phyloP scores from a whole-genome alignment of 805 yeast species.

The Spathaspora passalidarum region DNA sequence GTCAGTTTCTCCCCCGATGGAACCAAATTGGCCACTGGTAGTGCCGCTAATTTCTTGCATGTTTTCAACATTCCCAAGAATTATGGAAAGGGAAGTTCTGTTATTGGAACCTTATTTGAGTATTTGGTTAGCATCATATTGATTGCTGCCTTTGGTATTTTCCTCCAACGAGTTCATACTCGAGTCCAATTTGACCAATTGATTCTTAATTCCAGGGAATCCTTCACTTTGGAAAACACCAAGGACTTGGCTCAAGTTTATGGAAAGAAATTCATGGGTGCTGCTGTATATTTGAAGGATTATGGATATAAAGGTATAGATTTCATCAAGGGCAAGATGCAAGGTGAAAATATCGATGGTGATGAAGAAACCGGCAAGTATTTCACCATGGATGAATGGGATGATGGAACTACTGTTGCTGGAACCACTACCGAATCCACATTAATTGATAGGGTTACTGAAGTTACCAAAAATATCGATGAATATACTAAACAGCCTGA shows the following conservation, averaged over 20 bases:
- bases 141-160: slow-evolving; percentile 28
- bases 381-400: slow-evolving; percentile 23
- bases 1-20: slow-evolving; percentile 71
- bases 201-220: slow-evolving; percentile 14
- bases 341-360: slow-evolving; percentile 20
- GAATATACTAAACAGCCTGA: slow-evolving; percentile 12
- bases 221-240: slow-evolving; percentile 23
- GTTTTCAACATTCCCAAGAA: slow-evolving; percentile 58
- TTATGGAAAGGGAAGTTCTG: slow-evolving; percentile 39
- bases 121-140: slow-evolving; percentile 32
- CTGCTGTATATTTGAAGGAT: slow-evolving; percentile 5
- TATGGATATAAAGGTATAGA: slow-evolving; percentile 16
- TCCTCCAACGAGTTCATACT: slow-evolving; percentile 33
- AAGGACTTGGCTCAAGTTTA: slow-evolving; percentile 19
- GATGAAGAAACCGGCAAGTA: slow-evolving; percentile 19
- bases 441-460: slow-evolving; percentile 10
- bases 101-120: slow-evolving; percentile 29
- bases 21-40: slow-evolving; percentile 61
- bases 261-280: slow-evolving; percentile 6
- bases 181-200: slow-evolving; percentile 30
- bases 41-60: slow-evolving; percentile 73
- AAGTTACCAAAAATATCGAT: slow-evolving; percentile 17
- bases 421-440: slow-evolving; percentile 3
- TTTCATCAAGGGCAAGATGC: slow-evolving; percentile 26
- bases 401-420: slow-evolving; percentile 2